Base-by-base conservation (phyloP, 495 filamentous ascomycete species). In the Recurvomyces mirabilis region DNA sequence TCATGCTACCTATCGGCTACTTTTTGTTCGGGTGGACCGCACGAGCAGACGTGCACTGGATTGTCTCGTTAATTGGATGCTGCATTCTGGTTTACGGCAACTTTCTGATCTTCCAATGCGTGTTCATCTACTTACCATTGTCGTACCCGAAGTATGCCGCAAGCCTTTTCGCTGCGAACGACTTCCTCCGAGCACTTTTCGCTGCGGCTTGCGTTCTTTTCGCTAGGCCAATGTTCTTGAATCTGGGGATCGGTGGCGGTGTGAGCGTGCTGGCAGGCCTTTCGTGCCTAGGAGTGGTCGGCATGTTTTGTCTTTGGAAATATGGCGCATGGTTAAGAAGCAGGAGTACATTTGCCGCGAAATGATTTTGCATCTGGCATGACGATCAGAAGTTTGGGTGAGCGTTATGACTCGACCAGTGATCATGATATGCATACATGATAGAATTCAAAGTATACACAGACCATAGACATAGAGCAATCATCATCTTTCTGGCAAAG, bases 141-240 rank as follows among this genome's bases (percentile, higher is more conserved):
- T 67, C 62, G 10, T 79, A 79, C 49, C 74, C 74, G n/a, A 61
- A 65, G 49, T 79, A 81, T 47, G 72, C 73, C 11, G 74, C 75
- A 2, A 64, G 58, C 38, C 54, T 79, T 31, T 75, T 79, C 46
- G 75, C 76, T 2, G 68, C 64, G n/a, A 79, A 77, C 61, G 72
- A 75, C 55, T 69, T 75, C 58, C 67, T 67, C 48, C 65, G 73
- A 36, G 65, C 62, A 39, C 61, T 68, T 0, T 64, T 77, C 21
- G 74, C 75, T 13, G 71, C 65, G 47, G 72, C 68, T 0, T 65
- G 64, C 53, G 64, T 77, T 21, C 47, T 78, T 20, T 78, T 78
- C 51, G 62, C 70, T 2, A 57, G 65, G 21, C 72, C 73, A 1
- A 55, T 79, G 29, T 79, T 71, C 47, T 51, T 62, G 13, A 70